Conservation (phyloP, 352 stramenopile species). For the Lagenidium giganteum region DNA sequence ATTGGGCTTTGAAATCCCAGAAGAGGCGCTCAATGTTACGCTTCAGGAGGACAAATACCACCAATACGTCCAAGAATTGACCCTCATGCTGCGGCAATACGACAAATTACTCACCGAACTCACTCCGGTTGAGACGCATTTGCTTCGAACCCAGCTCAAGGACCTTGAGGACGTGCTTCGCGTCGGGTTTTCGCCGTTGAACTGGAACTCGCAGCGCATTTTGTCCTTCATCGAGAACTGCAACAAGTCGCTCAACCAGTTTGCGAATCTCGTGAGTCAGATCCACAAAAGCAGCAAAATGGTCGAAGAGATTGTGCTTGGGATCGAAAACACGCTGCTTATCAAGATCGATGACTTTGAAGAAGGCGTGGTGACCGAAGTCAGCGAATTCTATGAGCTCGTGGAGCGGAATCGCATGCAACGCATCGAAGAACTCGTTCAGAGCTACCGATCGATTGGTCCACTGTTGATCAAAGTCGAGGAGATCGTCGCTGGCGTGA, state of each 20-base stretch:
- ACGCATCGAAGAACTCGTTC: slow-evolving; percentile 89
- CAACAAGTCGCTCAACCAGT: slow-evolving; percentile 91
- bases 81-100: slow-evolving; percentile 90
- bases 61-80: slow-evolving; percentile 89
- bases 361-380: slow-evolving; percentile 85
- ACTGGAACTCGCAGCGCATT: slow-evolving; percentile 97
- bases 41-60: slow-evolving; percentile 97
- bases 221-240: slow-evolving; percentile 92
- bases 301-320: slow-evolving; percentile 91
- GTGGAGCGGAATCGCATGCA: slow-evolving; percentile 90
- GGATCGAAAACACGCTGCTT: slow-evolving; percentile 90
- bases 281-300: slow-evolving; percentile 95
- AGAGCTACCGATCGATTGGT: slow-evolving; percentile 92
- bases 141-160: slow-evolving; percentile 88
- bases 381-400: slow-evolving; percentile 93
- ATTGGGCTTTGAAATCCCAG: slow-evolving; percentile 93
- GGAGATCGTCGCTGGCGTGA: slow-evolving; percentile 92
- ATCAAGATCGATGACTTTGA: slow-evolving; percentile 91
- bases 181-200: slow-evolving; percentile 92
- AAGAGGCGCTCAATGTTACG: slow-evolving; percentile 94
- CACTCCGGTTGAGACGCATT: slow-evolving; percentile 85
- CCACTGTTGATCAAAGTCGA: slow-evolving; percentile 95
- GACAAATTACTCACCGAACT: slow-evolving; percentile 80
- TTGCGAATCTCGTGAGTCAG: slow-evolving; percentile 90
- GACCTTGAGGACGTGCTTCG: slow-evolving; percentile 83